Evolutionary conservation across 2,329 filamentous ascomycete species (phyloP), one percentile per base, ranked within the genome.

Genomic region (Leptographium radiaticola): DNA sequence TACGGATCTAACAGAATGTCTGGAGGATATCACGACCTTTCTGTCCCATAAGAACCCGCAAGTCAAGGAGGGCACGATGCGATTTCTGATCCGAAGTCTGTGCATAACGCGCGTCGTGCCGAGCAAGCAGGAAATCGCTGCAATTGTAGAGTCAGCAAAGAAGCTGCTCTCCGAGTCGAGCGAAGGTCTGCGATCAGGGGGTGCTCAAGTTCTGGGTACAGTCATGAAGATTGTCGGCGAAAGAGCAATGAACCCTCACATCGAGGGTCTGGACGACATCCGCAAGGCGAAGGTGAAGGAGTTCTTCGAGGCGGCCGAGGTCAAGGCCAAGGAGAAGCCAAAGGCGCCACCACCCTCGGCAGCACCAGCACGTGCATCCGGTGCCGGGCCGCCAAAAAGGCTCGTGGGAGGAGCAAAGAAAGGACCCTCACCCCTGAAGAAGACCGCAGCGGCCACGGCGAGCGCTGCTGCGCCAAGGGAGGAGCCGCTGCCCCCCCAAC

Each of bases 151-250:
- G 62, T 80, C 83, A 1, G 84, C 83, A 33, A 96, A 91, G 64
- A 97, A 95, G 68, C 74, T 97, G 9, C 75, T 98, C 16, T 84
- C 90, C 0, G 93, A 98, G 66, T 91, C 88, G 0, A 90, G 84
- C 60, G 90, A 94, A 62, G 84, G 79, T 4, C 80, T 95, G 56
- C 82, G 93, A 69, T 85, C 91, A 49, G 89, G 89, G 34, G 93
- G 90, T 66, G 90, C 90, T 15, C 93, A 98, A 67, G 83, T 93
- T 38, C 74, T 98, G 4, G 93, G 94, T 59, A 95, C 90, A 0
- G 69, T 98, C 50, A 97, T 96, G 93, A 98, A 97, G 72, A 97
- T 98, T 53, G 87, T 97, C 72, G 91, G 93, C 44, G 94, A 98
- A 68, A 82, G 93, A 55, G 87, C 87, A 52, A 98, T 98, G 93